Base-by-base conservation (phyloP, 1,139 yeast genomes). In the Debaryomyces psychrophilus region DNA sequence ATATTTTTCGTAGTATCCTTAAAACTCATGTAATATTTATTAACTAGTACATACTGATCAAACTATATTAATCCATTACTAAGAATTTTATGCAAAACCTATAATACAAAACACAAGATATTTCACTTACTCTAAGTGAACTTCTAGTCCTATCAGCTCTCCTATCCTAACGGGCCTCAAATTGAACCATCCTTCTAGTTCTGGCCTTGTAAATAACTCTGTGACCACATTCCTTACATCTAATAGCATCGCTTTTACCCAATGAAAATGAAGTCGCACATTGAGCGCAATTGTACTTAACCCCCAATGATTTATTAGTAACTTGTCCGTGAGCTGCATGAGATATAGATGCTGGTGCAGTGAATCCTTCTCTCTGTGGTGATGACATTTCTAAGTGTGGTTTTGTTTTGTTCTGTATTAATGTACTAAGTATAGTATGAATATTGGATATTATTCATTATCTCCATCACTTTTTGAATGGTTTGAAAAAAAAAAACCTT, bases 201-300 rank as follows among this genome's bases (percentile, higher is more conserved):
- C 99, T 85, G 55, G 97, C 96, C 76, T 93, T 93, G 76, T 93
- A 90, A 56, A 93, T 77, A 53, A 93, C 98, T 72, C 99, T 86
- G 72, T 93, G 99, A 51, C 99, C 99, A 70, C 99, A 93, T 61
- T 92, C 96, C 71, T 92, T 92, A 75, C 99, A 93, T 75, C 99
- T 88, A 55, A 93, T 96, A 44, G 98, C 96, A 68, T 93, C 99
- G 58, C 89, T 90, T 72, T 93, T 90, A 49, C 92, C 86, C 59
- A 93, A 81, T 5, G 96, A 83, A 58, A 92, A 87, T 45, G 87
- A 84, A 49, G 93, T 83, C 9, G 97, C 96, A 71, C 99, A 93
- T 73, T 90, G 95, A 40, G 98, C 97, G 70, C 99, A 93, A 67
- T 90, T 85, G 70, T 93, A 93, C 61, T 87, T 87, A 57, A 90